phyloP scores from a whole-genome alignment of 805 yeast species.

The Pichia nanzhaoensis region DNA sequence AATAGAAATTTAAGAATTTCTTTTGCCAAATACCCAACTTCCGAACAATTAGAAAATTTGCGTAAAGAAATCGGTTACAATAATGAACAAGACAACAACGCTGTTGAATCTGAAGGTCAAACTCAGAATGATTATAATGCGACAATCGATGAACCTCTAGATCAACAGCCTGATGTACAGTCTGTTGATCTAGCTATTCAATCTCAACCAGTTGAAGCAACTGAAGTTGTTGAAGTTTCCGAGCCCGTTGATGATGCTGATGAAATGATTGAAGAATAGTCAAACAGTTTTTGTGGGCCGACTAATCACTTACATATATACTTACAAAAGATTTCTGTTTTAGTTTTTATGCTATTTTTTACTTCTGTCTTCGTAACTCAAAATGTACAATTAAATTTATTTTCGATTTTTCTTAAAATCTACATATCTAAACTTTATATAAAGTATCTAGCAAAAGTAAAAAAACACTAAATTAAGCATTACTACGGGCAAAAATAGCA shows the following conservation, averaged over 20 bases:
- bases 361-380: neutral
- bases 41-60: slow-evolving; percentile 10
- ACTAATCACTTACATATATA: no score
- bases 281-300: no score
- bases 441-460: neutral
- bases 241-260: slow-evolving; percentile 16
- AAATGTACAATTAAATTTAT: neutral
- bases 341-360: neutral
- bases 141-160: neutral
- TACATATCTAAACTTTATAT: neutral
- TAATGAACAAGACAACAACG: neutral
- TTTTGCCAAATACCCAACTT: slow-evolving; percentile 42
- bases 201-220: neutral
- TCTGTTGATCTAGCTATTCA: no score
- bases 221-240: slow-evolving; percentile 1
- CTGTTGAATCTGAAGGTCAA: neutral
- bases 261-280: slow-evolving; percentile 23
- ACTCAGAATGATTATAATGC: neutral
- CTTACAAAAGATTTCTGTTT: neutral
- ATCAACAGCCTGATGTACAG: neutral
- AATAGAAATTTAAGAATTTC: slow-evolving; percentile 64
- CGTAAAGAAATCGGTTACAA: slow-evolving; percentile 16
- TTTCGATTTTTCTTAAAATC: no score
- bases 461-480: no score
- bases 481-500: no score